phyloP scores from a whole-genome alignment of 2,329 filamentous ascomycete species.

The Fusarium caatingaense region DNA sequence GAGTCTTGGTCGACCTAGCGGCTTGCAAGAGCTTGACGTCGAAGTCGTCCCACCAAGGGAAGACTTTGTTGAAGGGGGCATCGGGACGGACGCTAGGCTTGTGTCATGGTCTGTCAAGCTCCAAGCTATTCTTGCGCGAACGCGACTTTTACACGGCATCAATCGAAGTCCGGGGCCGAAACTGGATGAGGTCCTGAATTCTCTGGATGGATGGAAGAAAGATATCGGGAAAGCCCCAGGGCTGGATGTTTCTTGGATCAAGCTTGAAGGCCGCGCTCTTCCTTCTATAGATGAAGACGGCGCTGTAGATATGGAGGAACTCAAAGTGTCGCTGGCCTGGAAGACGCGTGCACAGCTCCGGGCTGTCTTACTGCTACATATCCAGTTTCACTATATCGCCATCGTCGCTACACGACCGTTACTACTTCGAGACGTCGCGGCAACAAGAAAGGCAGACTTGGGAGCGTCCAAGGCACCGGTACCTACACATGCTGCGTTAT shows the following conservation, averaged over 20 bases:
- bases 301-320: constrained; percentile 44
- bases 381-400: constrained; percentile 50
- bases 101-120: constrained; percentile 49
- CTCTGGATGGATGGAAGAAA: constrained; percentile 21
- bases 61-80: constrained; percentile 45
- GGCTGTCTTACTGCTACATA: constrained; percentile 47
- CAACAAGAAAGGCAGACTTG: constrained; percentile 3
- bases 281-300: constrained; percentile 11
- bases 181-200: constrained; percentile 22
- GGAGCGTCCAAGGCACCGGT: neutral
- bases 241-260: constrained; percentile 28
- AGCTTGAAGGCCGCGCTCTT: neutral
- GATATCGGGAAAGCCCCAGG: constrained; percentile 31
- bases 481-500: constrained; percentile 10
- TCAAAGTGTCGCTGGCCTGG: constrained; percentile 45
- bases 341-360: constrained; percentile 46
- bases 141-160: constrained; percentile 38
- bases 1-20: constrained; percentile 52
- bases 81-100: constrained; percentile 47
- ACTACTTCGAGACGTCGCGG: constrained; percentile 43
- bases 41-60: constrained; percentile 49
- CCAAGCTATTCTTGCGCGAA: constrained; percentile 46
- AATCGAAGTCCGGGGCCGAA: constrained; percentile 18
- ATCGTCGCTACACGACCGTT: constrained; percentile 49
- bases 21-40: constrained; percentile 51